phyloP scores from a whole-genome alignment of 2,329 filamentous ascomycete species.

The Pseudocercospora pini-densiflorae region DNA sequence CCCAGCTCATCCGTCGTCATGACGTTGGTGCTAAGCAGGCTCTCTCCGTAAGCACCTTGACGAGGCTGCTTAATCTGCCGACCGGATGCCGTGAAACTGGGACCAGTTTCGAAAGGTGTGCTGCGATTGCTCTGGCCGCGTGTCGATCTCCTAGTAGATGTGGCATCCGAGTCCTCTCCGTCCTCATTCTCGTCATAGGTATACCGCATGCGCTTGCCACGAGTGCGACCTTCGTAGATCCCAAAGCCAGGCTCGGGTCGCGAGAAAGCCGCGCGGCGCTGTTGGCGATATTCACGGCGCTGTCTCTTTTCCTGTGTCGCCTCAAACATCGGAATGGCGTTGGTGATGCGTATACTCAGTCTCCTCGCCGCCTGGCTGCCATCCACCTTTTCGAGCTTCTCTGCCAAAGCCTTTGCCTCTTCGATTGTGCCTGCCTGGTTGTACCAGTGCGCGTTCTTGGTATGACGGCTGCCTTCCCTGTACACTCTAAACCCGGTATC shows the following conservation, averaged over 20 bases:
- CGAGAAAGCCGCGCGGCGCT: conserved; percentile 84
- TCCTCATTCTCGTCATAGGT: conserved; percentile 89
- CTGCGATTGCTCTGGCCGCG: conserved; percentile 66
- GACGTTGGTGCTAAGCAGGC: conserved; percentile 60
- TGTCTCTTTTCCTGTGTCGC: conserved; percentile 95
- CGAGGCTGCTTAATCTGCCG: conserved; percentile 76
- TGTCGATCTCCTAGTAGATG: conserved; percentile 66
- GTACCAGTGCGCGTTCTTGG: conserved; percentile 79
- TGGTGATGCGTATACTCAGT: conserved; percentile 75
- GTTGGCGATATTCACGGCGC: conserved; percentile 86
- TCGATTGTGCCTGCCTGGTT: conserved; percentile 90
- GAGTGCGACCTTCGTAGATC: conserved; percentile 92
- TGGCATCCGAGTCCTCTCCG: conserved; percentile 67
- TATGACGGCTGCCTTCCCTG: conserved; percentile 83
- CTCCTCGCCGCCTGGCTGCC: conserved; percentile 79
- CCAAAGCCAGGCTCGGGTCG: conserved; percentile 89
- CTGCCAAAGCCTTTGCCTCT: conserved; percentile 74
- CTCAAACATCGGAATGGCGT: conserved; percentile 87
- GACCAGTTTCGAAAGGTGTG: conserved; percentile 73
- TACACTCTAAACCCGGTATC: conserved; percentile 95
- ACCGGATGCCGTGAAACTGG: conserved; percentile 78
- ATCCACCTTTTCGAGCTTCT: conserved; percentile 76
- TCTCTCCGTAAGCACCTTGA: conserved; percentile 66
- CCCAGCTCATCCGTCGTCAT: conserved; percentile 44
- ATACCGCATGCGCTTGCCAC: conserved; percentile 95